A percentile compares a stretch with the other conserved stretches of the same genome.
Evolutionary conservation across 2,329 filamentous ascomycete species (phyloP).

Genomic region (Colletotrichum sp.): DNA sequence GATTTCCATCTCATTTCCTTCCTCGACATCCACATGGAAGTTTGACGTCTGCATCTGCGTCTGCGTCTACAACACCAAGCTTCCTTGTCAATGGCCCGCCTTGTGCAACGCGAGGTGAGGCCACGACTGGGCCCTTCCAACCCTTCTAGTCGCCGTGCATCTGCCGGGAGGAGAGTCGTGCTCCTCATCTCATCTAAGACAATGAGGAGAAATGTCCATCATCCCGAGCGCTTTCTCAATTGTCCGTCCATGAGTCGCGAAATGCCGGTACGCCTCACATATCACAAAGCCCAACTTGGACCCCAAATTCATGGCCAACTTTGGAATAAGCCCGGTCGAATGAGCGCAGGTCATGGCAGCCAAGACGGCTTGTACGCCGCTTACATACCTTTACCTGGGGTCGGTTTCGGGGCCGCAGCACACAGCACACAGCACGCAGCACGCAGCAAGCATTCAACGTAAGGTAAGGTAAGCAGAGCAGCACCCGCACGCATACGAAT

Average conservation of each 20-base stretch:
- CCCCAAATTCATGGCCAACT: background rate
- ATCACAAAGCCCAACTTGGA: background rate
- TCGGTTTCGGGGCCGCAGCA: background rate
- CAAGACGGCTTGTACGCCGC: slow-evolving; percentile 9
- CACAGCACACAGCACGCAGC: background rate
- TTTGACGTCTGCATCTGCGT: background rate
- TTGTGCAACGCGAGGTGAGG: slow-evolving; percentile 4
- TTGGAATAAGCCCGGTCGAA: background rate
- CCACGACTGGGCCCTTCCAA: background rate
- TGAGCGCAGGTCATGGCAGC: background rate
- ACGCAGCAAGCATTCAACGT: background rate
- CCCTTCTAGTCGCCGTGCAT: background rate
- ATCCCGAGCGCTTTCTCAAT: background rate
- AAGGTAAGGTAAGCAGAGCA: background rate
- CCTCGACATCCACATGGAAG: background rate
- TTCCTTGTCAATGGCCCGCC: background rate
- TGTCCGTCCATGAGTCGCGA: background rate
- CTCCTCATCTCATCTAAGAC: background rate
- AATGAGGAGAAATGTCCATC: background rate
- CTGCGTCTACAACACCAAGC: background rate
- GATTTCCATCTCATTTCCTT: background rate
- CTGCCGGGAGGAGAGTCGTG: background rate
- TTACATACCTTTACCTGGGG: background rate
- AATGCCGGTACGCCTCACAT: background rate
- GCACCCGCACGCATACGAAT: background rate